Evolutionary conservation across 768 basidiomycete species (phyloP).

Genomic region (Mycena vulgaris): DNA sequence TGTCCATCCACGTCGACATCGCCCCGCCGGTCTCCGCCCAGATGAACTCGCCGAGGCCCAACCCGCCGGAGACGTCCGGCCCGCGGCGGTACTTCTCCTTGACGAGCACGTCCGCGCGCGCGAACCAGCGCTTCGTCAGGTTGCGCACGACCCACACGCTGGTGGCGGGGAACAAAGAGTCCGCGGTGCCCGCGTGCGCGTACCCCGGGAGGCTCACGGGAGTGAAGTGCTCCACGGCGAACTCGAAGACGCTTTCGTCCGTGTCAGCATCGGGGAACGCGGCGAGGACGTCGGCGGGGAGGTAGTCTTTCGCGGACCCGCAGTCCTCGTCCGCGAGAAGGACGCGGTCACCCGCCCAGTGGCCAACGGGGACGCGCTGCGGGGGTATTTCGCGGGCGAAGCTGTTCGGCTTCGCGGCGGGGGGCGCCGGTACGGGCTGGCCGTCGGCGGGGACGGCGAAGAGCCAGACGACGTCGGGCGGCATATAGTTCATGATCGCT

Average conservation of each 20-base stretch:
- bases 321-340: conserved; percentile 21
- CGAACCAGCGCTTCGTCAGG: conserved; percentile 27
- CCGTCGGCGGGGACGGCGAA: not conserved
- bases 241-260: not conserved
- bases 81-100: not conserved
- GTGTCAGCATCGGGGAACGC: conserved; percentile 10
- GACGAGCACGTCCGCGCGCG: conserved; percentile 14
- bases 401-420: not conserved
- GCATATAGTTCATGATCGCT: not conserved
- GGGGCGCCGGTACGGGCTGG: not conserved
- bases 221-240: not conserved
- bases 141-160: conserved; percentile 26
- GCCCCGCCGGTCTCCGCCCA: conserved; percentile 22
- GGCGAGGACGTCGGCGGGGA: conserved; percentile 8
- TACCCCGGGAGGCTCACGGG: conserved; percentile 15
- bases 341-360: conserved; percentile 34
- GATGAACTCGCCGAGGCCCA: conserved; percentile 17
- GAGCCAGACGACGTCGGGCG: not conserved
- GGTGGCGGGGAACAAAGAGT: conserved; percentile 13
- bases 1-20: not conserved
- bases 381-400: not conserved
- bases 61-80: not conserved
- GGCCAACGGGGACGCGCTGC: conserved; percentile 5
- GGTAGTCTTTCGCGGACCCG: not conserved
- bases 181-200: not conserved